Evolutionary conservation across 2,329 filamentous ascomycete species (phyloP).

Genomic region (Aspergillus sojae): DNA sequence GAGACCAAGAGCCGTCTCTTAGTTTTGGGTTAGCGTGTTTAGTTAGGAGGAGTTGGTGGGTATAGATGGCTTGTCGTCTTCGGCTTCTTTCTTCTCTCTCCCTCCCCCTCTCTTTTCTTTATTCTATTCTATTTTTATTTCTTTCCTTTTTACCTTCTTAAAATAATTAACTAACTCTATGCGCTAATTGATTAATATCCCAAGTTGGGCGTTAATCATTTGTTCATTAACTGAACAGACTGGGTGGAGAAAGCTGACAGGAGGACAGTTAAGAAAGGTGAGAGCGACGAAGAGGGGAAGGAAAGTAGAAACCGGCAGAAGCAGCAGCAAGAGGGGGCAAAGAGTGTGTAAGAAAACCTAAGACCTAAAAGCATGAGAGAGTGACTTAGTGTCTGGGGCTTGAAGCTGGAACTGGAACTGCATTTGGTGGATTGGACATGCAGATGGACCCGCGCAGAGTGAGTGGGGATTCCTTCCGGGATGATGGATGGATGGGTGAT

Average conservation of each 20-base stretch:
- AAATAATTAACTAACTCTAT: background rate
- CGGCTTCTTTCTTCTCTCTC: background rate
- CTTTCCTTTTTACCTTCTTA: background rate
- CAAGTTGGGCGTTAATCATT: background rate
- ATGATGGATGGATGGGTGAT: background rate
- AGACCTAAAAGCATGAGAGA: background rate
- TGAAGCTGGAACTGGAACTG: conserved; percentile 4
- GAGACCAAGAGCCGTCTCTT: conserved; percentile 18
- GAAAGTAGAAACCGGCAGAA: conserved; percentile 2
- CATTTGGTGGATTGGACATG: background rate
- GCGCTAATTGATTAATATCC: background rate
- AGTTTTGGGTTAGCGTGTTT: conserved; percentile 8
- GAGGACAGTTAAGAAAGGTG: background rate
- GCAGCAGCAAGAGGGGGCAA: conserved; percentile 7
- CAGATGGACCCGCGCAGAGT: conserved; percentile 3
- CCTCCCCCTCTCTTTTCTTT: background rate
- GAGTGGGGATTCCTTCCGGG: conserved; percentile 2
- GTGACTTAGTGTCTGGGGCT: background rate
- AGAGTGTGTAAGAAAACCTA: background rate
- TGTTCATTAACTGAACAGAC: background rate
- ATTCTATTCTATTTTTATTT: background rate
- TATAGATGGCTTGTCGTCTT: conserved; percentile 1
- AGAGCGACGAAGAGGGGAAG: conserved; percentile 9
- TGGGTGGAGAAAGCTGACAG: background rate
- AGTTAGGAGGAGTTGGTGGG: conserved; percentile 7